Evolutionary conservation across 2,329 filamentous ascomycete species (phyloP), one percentile per base, ranked within the genome.

Genomic region (Hymenoscyphus scutula): DNA sequence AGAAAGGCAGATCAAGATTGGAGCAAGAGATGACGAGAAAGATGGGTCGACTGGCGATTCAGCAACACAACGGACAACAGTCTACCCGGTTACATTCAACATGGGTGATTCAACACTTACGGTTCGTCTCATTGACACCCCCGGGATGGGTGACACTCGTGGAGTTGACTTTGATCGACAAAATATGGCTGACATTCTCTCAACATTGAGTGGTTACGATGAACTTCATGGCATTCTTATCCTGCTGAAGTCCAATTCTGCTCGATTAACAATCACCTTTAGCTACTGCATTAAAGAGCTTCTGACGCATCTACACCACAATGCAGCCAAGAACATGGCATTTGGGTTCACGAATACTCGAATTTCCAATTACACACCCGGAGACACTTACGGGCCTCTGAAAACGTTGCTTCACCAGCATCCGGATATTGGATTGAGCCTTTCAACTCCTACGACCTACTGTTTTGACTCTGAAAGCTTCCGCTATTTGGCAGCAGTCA

Each of bases 401-500:
- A 63, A 74, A 27, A 54, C 60, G 0, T 65, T 78, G 0, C 64
- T 78, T 7, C 55, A 38, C 0, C 65, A 74, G 25, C 71, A 76
- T 64, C 58, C 62, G 3, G 70, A 74, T 17, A 62, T 77, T n/a
- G 68, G 70, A 1, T 58, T 77, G 3, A 62, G 60, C 0, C 68
- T 78, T 2, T 67, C 66, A n/a, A 64, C 66, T n/a, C 38, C 71
- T 5, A 75, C 72, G 2, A 72, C 70, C 0, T 80, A 76, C 62
- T 80, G 76, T 64, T 80, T 79, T 54, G 78, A 80, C 63, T 79
- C 77, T 1, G 77, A 80, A 67, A 76, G 75, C 38, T 80, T 80
- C 62, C 76, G 77, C 5, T 79, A 72, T 56, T 69, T 80, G 0
- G 77, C 77, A 1, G 76, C 77, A 0, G 63, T 64, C 38, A 76